A percentile compares a stretch with the other conserved stretches of the same genome.
phyloP scores from a whole-genome alignment of 2,329 filamentous ascomycete species.

The Beauveria scarabaeidicola region DNA sequence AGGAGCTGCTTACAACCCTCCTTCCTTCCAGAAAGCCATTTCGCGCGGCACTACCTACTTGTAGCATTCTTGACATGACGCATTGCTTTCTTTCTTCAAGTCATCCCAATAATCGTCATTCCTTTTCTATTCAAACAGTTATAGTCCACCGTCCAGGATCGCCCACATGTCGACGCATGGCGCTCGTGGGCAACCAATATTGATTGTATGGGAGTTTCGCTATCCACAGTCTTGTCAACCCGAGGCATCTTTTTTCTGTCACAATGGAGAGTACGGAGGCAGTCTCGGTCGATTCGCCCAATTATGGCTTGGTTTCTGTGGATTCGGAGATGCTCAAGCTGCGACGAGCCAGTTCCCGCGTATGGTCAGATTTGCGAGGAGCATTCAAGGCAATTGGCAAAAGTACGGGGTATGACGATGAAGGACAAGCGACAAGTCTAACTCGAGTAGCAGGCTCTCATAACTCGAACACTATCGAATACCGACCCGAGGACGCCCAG shows the following conservation, averaged over 20 bases:
- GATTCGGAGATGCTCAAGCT: conserved; percentile 15
- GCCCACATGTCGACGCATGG: not conserved
- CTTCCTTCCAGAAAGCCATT: not conserved
- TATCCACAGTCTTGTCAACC: not conserved
- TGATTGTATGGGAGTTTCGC: not conserved
- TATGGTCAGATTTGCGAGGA: conserved; percentile 27
- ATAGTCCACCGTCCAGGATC: not conserved
- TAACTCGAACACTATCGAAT: conserved; percentile 14
- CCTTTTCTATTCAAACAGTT: not conserved
- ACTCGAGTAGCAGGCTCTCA: conserved; percentile 18
- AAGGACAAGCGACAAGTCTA: not conserved
- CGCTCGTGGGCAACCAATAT: not conserved
- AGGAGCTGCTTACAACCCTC: not conserved
- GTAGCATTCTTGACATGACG: not conserved
- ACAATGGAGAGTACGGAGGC: not conserved
- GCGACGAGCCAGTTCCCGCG: conserved; percentile 22
- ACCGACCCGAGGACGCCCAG: conserved; percentile 1
- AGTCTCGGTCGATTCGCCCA: not conserved
- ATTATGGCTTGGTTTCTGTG: not conserved
- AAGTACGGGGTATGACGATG: conserved; percentile 5
- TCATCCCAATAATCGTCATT: conserved; percentile 1
- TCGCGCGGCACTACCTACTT: not conserved
- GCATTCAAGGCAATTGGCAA: conserved; percentile 26
- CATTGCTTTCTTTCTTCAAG: not conserved
- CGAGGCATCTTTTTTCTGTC: not conserved